Evolutionary conservation across 2,329 filamentous ascomycete genomes (phyloP).

Genomic region (Fusarium circinatum): DNA sequence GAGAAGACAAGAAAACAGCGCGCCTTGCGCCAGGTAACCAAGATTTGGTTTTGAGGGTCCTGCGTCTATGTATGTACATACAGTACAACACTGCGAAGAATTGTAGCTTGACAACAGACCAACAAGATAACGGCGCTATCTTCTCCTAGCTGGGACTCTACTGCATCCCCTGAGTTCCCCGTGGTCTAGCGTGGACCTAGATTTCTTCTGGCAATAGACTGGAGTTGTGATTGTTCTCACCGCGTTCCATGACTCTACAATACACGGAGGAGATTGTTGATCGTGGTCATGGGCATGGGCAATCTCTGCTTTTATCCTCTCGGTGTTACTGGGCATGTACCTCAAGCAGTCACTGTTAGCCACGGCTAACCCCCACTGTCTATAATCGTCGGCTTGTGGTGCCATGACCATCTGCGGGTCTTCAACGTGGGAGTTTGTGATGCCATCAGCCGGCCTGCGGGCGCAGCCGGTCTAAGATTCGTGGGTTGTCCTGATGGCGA

Average conservation of each 20-base stretch:
- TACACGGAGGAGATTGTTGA: neutral
- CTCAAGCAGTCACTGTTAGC: neutral
- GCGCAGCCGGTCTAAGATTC: conserved; percentile 45
- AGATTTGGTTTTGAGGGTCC: conserved; percentile 10
- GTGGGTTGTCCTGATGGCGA: conserved; percentile 42
- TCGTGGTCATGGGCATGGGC: neutral
- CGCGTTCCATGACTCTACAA: conserved; percentile 18
- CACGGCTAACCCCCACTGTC: conserved; percentile 36
- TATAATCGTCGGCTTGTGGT: conserved; percentile 37
- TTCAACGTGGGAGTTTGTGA: conserved; percentile 46
- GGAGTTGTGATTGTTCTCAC: conserved; percentile 20
- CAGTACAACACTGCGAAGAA: neutral
- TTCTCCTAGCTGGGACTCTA: conserved; percentile 23
- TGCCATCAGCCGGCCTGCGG: conserved; percentile 45
- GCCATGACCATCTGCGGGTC: conserved; percentile 43
- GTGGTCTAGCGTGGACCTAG: conserved; percentile 25
- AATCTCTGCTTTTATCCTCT: conserved; percentile 27
- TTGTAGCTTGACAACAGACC: conserved; percentile 23
- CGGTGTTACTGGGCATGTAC: conserved; percentile 15
- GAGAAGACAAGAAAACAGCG: neutral
- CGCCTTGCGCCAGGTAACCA: conserved; percentile 18
- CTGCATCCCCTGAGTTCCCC: conserved; percentile 36
- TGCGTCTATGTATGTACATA: neutral
- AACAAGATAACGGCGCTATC: conserved; percentile 36
- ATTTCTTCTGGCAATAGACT: conserved; percentile 16